Conservation (phyloP, 2,329 filamentous ascomycete genomes). For the Epichloe uncinata region DNA sequence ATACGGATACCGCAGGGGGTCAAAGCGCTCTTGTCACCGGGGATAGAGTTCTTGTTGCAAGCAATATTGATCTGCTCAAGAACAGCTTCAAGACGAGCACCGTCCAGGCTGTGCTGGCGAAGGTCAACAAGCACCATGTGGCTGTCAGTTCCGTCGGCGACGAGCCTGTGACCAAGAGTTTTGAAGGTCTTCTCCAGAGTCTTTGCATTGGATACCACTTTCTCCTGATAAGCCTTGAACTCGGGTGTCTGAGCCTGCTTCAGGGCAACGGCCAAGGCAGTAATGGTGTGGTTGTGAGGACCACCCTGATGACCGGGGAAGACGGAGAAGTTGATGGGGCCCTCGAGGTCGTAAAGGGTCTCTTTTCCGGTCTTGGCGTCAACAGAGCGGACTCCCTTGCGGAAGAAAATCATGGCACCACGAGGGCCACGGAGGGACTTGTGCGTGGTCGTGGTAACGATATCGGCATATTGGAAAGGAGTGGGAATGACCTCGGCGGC, state of each 20-base stretch:
- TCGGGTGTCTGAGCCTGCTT: conserved; percentile 86
- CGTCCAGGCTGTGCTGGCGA: conserved; percentile 74
- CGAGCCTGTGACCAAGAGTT: conserved; percentile 83
- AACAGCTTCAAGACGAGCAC: conserved; percentile 88
- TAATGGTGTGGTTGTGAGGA: conserved; percentile 99
- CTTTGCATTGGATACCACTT: conserved; percentile 89
- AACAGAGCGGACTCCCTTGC: conserved; percentile 83
- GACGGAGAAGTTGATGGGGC: conserved; percentile 95
- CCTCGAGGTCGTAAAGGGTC: conserved; percentile 83
- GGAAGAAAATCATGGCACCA: conserved; percentile 99
- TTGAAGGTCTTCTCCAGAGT: conserved; percentile 75
- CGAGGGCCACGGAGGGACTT: conserved; percentile 96
- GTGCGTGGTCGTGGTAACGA: conserved; percentile 97
- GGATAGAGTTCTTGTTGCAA: conserved; percentile 99
- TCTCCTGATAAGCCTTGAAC: conserved; percentile 87
- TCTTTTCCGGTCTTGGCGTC: conserved; percentile 87
- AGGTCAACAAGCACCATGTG: conserved; percentile 96
- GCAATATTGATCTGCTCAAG: conserved; percentile 98
- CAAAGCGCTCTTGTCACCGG: conserved; percentile 92
- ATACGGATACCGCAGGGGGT: conserved; percentile 92
- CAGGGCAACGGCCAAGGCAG: conserved; percentile 83
- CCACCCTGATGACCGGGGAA: conserved; percentile 98
- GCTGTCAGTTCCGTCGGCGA: conserved; percentile 90
- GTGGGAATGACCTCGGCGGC: conserved; percentile 87
- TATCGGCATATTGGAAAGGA: conserved; percentile 83